Conservation (phyloP, 73 alveolate species). For the Paramecium tetraurelia region DNA sequence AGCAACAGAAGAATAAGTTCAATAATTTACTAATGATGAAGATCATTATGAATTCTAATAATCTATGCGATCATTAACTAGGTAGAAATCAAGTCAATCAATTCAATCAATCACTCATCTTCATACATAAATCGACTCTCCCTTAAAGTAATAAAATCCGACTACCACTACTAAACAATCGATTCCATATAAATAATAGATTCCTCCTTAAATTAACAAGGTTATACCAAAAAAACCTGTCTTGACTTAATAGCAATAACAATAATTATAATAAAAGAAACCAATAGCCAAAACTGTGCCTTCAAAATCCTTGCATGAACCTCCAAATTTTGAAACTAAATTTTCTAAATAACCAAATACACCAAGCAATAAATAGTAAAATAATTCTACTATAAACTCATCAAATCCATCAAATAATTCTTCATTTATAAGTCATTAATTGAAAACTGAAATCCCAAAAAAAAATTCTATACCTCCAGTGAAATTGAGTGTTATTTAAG, state of each 20-base stretch:
- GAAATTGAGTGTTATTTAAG: neutral
- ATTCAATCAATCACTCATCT: neutral
- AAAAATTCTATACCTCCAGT: neutral
- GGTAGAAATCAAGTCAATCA: slow-evolving; percentile 28
- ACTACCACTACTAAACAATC: neutral
- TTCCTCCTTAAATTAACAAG: neutral
- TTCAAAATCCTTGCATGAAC: slow-evolving; percentile 27
- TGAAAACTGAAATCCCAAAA: neutral
- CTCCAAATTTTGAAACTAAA: neutral
- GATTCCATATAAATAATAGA: neutral
- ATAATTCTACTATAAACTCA: neutral
- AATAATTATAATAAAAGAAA: neutral
- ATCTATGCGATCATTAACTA: slow-evolving; percentile 34
- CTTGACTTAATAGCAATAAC: neutral
- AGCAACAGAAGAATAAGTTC: neutral
- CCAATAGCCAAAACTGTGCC: neutral
- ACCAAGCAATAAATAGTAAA: neutral
- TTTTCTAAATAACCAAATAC: neutral
- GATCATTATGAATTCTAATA: neutral
- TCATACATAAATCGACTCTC: neutral
- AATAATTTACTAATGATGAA: neutral
- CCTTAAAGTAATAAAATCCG: neutral
- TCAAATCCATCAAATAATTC: neutral
- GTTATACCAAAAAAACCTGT: neutral
- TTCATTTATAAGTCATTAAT: neutral